Conservation (phyloP, 179 eudicot species). For the Silene noctiflora region DNA sequence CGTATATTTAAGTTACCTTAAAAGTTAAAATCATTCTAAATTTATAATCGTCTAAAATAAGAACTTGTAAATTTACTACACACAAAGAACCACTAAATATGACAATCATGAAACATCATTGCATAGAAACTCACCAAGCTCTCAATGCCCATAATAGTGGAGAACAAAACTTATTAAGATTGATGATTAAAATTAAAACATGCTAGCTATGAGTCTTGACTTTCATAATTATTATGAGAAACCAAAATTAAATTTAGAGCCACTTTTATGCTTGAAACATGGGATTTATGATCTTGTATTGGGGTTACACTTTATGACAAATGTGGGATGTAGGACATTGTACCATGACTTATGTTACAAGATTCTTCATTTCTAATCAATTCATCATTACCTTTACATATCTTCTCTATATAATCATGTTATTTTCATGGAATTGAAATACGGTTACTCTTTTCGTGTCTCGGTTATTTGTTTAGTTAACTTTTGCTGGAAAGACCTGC, state of each 20-base stretch:
- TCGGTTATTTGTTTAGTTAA: too few species aligned
- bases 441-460: too few species aligned
- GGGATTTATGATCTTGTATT: conserved; percentile 18
- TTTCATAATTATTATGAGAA: conserved; percentile 23
- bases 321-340: conserved; percentile 19
- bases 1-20: too few species aligned
- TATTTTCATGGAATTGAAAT: too few species aligned
- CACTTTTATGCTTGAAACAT: conserved; percentile 22
- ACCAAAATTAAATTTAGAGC: conserved; percentile 22
- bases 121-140: not conserved
- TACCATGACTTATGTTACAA: conserved; percentile 23
- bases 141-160: conserved; percentile 12
- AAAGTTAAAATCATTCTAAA: too few species aligned
- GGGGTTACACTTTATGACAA: conserved; percentile 15
- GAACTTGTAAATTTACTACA: too few species aligned
- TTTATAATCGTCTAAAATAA: too few species aligned
- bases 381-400: not conserved
- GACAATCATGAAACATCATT: not conserved
- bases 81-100: not conserved
- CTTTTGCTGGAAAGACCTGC: too few species aligned
- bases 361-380: conserved; percentile 25
- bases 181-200: conserved; percentile 24
- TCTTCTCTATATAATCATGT: not conserved
- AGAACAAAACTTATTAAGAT: not conserved
- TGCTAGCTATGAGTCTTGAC: conserved; percentile 5